A percentile compares a stretch with the other conserved stretches of the same genome.
Conservation (phyloP, 2,329 filamentous ascomycete genomes). For the Sporothrix curviconia region DNA sequence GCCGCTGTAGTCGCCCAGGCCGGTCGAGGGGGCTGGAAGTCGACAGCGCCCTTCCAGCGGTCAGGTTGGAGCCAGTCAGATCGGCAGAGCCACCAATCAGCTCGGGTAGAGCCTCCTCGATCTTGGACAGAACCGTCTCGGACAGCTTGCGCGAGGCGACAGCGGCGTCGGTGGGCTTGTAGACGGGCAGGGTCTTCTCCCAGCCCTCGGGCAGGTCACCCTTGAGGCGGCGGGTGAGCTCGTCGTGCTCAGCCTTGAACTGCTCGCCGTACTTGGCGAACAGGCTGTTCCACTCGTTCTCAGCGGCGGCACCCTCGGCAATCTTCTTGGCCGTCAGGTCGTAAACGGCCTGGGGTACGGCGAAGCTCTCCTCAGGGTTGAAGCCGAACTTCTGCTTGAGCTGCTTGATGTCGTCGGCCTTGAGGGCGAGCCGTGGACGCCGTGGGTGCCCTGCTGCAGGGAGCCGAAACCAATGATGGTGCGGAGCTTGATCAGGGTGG, state of each 20-base stretch:
- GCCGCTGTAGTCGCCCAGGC: conserved; percentile 77
- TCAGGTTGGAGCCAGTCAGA: conserved; percentile 97
- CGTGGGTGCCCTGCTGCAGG: conserved; percentile 83
- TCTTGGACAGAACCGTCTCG: conserved; percentile 83
- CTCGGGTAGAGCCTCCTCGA: conserved; percentile 78
- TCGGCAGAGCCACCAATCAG: conserved; percentile 94
- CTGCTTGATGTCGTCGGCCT: conserved; percentile 87
- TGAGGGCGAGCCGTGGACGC: conserved; percentile 96
- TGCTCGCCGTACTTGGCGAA: conserved; percentile 78
- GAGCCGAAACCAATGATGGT: conserved; percentile 98
- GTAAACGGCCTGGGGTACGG: conserved; percentile 90
- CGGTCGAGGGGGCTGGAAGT: conserved; percentile 87
- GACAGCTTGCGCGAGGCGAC: conserved; percentile 94
- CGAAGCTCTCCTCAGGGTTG: conserved; percentile 88
- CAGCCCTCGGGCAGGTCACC: conserved; percentile 89
- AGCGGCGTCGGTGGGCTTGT: conserved; percentile 77
- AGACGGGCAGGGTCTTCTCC: conserved; percentile 88
- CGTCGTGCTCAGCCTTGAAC: conserved; percentile 70
- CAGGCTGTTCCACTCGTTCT: conserved; percentile 93
- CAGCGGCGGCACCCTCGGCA: conserved; percentile 76
- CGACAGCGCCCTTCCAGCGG: conserved; percentile 94
- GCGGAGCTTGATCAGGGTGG: conserved; percentile 89
- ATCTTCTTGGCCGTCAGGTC: conserved; percentile 82
- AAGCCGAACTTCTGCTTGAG: conserved; percentile 96
- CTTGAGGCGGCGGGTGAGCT: conserved; percentile 72